Percentiles rank a stretch among this genome's conserved stretches.
These are phyloP conservation scores for Ascoidea rubescens DNA, from an alignment of 805 yeast genomes.

Conservation along the genomic window DNA sequence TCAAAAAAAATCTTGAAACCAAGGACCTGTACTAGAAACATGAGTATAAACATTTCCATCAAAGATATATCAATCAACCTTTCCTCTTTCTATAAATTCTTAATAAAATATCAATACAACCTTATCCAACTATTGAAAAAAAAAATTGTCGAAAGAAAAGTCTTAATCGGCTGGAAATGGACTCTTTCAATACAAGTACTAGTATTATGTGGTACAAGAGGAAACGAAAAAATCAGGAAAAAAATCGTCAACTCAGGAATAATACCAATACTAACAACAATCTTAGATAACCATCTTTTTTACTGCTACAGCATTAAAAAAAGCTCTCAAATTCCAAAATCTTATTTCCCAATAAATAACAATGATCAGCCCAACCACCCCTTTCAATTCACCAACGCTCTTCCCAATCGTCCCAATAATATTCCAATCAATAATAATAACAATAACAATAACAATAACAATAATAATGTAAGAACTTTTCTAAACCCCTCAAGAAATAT, in stretches of 20 bases:
- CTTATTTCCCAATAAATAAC: neutral
- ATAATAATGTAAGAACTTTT: neutral
- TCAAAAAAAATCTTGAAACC: too few relatives aligned
- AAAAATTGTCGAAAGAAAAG: slow-evolving; percentile 19
- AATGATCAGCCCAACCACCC: neutral
- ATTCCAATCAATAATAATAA: neutral
- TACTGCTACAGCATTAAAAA: slow-evolving; percentile 7
- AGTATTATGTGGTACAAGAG: slow-evolving; percentile 84
- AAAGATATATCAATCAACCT: neutral
- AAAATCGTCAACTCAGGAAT: slow-evolving; percentile 87
- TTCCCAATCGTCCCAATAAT: neutral
- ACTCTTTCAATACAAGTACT: slow-evolving; percentile 86
- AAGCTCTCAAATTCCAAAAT: neutral
- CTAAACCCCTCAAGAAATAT: too few relatives aligned
- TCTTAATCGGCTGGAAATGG: slow-evolving; percentile 92
- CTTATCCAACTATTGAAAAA: slow-evolving; percentile 7
- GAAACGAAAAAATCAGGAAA: slow-evolving; percentile 73
- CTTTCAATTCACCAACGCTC: neutral
- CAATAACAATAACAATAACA: neutral
- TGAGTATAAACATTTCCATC: neutral
- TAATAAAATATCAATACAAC: neutral
- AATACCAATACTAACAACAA: slow-evolving; percentile 81
- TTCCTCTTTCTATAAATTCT: neutral
- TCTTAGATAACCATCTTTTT: slow-evolving; percentile 70
- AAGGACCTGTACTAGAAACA: neutral